Conservation (phyloP, 805 yeast genomes). For the Monosporozyma servazzii region DNA sequence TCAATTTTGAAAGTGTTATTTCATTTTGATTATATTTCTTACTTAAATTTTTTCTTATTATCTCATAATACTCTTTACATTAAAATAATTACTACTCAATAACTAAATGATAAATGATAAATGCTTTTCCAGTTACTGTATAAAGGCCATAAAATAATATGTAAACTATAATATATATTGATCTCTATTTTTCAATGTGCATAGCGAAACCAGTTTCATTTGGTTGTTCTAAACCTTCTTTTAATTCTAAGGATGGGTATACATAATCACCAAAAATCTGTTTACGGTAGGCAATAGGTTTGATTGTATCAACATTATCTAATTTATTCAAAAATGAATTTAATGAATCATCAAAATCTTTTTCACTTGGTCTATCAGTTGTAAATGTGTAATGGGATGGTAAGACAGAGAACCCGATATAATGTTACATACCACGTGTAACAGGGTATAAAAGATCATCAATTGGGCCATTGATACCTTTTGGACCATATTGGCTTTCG, state of each 20-base stretch:
- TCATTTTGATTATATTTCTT: too few species aligned
- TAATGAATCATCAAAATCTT: constrained; percentile 1
- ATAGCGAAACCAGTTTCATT: constrained; percentile 10
- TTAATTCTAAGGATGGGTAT: constrained; percentile 9
- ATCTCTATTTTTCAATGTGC: constrained; percentile 4
- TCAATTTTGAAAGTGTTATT: too few species aligned
- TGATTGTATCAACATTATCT: constrained; percentile 2
- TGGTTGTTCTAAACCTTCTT: constrained; percentile 13
- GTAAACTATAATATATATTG: not conserved
- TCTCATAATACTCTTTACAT: too few species aligned
- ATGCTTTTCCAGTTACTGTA: too few species aligned
- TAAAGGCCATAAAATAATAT: too few species aligned
- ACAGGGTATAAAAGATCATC: constrained; percentile 18
- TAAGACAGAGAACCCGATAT: constrained; percentile 16
- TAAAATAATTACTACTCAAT: too few species aligned
- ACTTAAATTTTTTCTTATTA: too few species aligned
- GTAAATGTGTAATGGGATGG: constrained; percentile 13
- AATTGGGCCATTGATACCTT: constrained; percentile 19
- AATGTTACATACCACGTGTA: constrained; percentile 15
- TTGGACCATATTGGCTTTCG: constrained; percentile 7
- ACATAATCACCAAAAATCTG: constrained; percentile 19
- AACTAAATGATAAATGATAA: too few species aligned
- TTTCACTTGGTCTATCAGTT: constrained; percentile 4
- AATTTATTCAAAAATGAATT: constrained; percentile 5
- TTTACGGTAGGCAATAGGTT: constrained; percentile 14